Evolutionary conservation across 2,329 filamentous ascomycete species (phyloP).

Genomic region (Aspergillus versicolor): DNA sequence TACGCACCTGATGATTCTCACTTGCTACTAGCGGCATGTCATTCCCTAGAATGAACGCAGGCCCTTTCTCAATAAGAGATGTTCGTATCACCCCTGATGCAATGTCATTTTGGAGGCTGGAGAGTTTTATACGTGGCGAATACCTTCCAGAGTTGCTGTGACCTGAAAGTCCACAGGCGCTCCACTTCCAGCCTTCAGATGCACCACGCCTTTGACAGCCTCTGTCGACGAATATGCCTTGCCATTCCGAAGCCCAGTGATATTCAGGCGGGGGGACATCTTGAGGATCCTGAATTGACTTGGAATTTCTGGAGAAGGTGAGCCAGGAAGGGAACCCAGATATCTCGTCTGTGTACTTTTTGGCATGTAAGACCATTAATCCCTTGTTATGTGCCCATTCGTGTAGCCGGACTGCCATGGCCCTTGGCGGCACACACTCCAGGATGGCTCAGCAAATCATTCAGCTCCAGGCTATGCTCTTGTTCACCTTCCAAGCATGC

Average conservation of each 20-base stretch:
- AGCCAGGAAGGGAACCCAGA: too few species aligned
- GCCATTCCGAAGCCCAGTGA: not conserved
- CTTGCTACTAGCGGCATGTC: slow-evolving; percentile 1
- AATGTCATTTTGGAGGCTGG: not conserved
- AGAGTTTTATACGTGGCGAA: too few species aligned
- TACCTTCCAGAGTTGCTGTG: slow-evolving; percentile 1
- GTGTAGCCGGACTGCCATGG: too few species aligned
- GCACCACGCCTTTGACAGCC: not conserved
- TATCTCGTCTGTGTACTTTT: too few species aligned
- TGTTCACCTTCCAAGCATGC: too few species aligned
- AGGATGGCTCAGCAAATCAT: too few species aligned
- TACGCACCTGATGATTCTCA: slow-evolving; percentile 1
- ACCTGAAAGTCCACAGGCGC: not conserved
- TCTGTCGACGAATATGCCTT: not conserved
- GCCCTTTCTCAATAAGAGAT: not conserved
- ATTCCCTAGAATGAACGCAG: not conserved
- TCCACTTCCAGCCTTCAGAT: not conserved
- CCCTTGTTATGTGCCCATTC: too few species aligned
- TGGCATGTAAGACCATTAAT: too few species aligned
- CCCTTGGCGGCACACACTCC: too few species aligned
- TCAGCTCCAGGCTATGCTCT: too few species aligned
- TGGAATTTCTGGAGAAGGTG: too few species aligned
- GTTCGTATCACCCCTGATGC: not conserved
- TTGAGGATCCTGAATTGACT: not conserved
- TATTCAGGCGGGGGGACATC: too few species aligned